Base-by-base conservation (phyloP, 441 rosid genomes). In the Jatropha podagrica region DNA sequence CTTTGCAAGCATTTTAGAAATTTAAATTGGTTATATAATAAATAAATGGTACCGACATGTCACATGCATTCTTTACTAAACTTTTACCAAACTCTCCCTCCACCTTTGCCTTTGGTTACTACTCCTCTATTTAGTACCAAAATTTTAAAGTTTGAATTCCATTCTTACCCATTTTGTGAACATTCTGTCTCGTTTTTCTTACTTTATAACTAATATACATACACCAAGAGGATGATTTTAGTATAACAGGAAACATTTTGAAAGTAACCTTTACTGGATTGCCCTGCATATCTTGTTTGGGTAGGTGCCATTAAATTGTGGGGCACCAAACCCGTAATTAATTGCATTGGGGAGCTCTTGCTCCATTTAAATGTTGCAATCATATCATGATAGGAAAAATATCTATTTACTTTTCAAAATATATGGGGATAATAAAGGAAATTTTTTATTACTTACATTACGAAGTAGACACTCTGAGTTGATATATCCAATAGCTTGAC, bases 301-400 rank as follows among this genome's bases (percentile, higher is more conserved):
- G 9, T 67, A 26, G 40, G 40, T 23, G 11, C n/a, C 23, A 20
- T 67, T 27, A 49, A 27, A 41, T 2, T 68, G 59, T 68, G 71
- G 59, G 71, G 12, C 42, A 48, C n/a, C 55, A 46, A 12, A 13
- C 70, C n/a, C 46, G 71, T 51, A 14, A 68, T 68, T 68, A 32
- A 32, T 32, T 32, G 41, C 42, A 2, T 26, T 7, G 42, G 15
- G 59, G 71, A 26, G 59, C 59, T 38, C 26, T 69, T 69, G 40
- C 61, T 18, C 32, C 27, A 46, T 69, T 52, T 27, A 68, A 68
- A 68, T 68, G 71, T 27, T 69, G 73, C 48, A 52, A 69, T 69
- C 32, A 69, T 69, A 0, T 32, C 32, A 32, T 32, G 59, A 51
- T 27, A 68, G 12, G 37, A 0, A 7, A 23, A 60, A 60, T 60